Base-by-base conservation (phyloP, 2,329 filamentous ascomycete species). In the Diaporthe destruens region DNA sequence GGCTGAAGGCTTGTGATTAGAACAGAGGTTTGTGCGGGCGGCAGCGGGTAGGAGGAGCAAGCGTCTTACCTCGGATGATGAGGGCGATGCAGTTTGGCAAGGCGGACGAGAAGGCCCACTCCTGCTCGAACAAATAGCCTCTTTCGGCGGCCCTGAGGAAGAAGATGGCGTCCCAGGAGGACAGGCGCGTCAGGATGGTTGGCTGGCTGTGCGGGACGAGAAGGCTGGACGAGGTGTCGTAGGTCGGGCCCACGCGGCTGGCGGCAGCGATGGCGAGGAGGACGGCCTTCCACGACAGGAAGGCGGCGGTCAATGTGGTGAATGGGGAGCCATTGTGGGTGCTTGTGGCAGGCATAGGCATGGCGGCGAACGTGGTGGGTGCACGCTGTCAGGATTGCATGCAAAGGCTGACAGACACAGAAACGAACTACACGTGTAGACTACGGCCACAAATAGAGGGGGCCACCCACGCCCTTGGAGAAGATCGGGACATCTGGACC, bases 121-220 rank as follows among this genome's bases (percentile, higher is more conserved):
- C 93, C 82, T 96, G 94, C 83, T 97, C 94, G 80, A 90, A 93
- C 14, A 91, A 71, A 76, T 94, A 91, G 44, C 92, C 93, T 14
- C 88, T 85, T 54, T 85, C 85, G 6, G 93, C 89, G 56, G 85
- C 80, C 75, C 90, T 87, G 72, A 91, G 84, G 78, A 92, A 96
- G 81, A 96, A 96, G 76, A 97, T 85, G 42, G 91, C 92, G 80
- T 97, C 94, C 94, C 94, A 97, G 80, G 93, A 87, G 8, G 91
- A 90, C 72, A 96, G 84, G 55, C 89, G 89, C 44, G 86, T 82
- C 25, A 85, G 81, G 2, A 92, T 77, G 74, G 82, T n/a, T 75
- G 76, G 32, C 32, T 57, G 47, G 36, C 67, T 42, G 49, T 42
- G 75, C 76, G 76, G 73, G 76, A 82, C 71, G 75, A 84, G 79